Percentiles rank a stretch among this genome's conserved stretches.
Conservation (phyloP, 345 rosid species). For the Leavenworthia alabamica region DNA sequence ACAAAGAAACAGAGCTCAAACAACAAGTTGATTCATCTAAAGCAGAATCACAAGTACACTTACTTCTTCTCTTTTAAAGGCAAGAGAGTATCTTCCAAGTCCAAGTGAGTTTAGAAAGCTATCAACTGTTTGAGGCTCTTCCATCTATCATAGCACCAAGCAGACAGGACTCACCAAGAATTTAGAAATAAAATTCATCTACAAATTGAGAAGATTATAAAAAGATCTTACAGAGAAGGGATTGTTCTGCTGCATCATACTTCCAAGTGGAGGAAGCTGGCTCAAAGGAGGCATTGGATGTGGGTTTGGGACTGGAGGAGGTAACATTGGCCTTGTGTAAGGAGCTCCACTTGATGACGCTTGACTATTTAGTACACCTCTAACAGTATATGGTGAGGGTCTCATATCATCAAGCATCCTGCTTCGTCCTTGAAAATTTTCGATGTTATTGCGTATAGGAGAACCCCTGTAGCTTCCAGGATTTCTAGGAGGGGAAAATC, state of each 20-base stretch:
- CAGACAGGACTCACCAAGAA: too few relatives aligned
- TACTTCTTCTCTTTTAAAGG: slow-evolving; percentile 95
- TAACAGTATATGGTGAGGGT: slow-evolving; percentile 46
- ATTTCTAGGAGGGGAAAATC: slow-evolving; percentile 25
- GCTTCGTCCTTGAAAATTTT: slow-evolving; percentile 40
- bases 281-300: slow-evolving; percentile 37
- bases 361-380: slow-evolving; percentile 48
- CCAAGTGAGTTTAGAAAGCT: slow-evolving; percentile 66
- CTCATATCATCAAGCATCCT: slow-evolving; percentile 56
- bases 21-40: neutral
- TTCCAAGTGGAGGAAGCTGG: slow-evolving; percentile 48
- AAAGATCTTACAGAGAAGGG: slow-evolving; percentile 46
- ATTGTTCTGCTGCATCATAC: slow-evolving; percentile 41
- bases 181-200: neutral
- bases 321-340: slow-evolving; percentile 50
- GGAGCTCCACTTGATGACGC: slow-evolving; percentile 40
- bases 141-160: slow-evolving; percentile 39
- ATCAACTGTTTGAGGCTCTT: slow-evolving; percentile 74
- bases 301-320: slow-evolving; percentile 50
- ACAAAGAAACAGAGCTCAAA: neutral
- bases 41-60: slow-evolving; percentile 13
- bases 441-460: slow-evolving; percentile 6
- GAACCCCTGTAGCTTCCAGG: slow-evolving; percentile 26
- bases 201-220: slow-evolving; percentile 8
- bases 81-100: slow-evolving; percentile 61